These are phyloP conservation scores for Artemisia argyi DNA, from an alignment of 129 eudicot species.

Conservation along the genomic window DNA sequence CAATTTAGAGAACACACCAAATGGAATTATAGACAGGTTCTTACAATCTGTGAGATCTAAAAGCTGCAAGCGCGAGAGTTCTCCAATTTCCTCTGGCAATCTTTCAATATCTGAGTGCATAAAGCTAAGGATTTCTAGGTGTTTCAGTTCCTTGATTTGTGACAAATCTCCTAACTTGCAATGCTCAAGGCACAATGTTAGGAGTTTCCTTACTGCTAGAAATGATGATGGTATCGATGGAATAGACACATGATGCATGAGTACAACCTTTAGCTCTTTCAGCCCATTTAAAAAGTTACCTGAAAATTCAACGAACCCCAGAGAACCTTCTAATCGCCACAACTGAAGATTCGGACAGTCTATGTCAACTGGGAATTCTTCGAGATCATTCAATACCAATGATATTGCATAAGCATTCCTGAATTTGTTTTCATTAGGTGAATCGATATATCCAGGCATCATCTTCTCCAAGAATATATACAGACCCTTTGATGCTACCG, in stretches of 20 bases:
- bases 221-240: slow-evolving; percentile 36
- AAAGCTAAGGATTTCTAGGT: slow-evolving; percentile 51
- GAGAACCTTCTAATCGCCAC: slow-evolving; percentile 33
- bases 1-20: slow-evolving; percentile 36
- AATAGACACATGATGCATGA: slow-evolving; percentile 28
- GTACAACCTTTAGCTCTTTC: slow-evolving; percentile 45
- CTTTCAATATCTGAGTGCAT: slow-evolving; percentile 32
- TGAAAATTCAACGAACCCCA: slow-evolving; percentile 20
- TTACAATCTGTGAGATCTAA: slow-evolving; percentile 48
- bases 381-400: slow-evolving; percentile 27
- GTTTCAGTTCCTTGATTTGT: slow-evolving; percentile 34
- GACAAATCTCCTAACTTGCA: slow-evolving; percentile 47
- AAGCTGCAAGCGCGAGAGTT: slow-evolving; percentile 38
- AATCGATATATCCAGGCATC: slow-evolving; percentile 25
- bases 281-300: slow-evolving; percentile 38
- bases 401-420: slow-evolving; percentile 38
- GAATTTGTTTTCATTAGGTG: slow-evolving; percentile 23
- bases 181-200: slow-evolving; percentile 36
- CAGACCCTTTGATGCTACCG: slow-evolving; percentile 36
- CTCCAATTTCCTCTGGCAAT: slow-evolving; percentile 40
- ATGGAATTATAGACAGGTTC: slow-evolving; percentile 29
- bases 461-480: slow-evolving; percentile 31
- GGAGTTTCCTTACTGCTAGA: slow-evolving; percentile 26
- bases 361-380: slow-evolving; percentile 32
- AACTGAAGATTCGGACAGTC: slow-evolving; percentile 44